phyloP scores from a whole-genome alignment of 805 yeast genomes.

The Wickerhamiella lipophila region DNA sequence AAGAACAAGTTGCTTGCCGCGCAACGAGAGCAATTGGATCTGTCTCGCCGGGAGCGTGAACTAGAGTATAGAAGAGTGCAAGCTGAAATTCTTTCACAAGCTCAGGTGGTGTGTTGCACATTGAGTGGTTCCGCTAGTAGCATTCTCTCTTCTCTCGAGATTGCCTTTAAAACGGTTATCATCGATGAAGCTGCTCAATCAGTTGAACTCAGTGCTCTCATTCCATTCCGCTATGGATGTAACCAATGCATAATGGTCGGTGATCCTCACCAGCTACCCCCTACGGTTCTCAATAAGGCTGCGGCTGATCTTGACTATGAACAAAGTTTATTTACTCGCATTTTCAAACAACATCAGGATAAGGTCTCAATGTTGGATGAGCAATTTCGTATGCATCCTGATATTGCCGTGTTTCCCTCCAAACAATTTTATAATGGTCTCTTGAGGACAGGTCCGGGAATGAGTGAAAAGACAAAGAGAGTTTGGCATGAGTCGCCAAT shows the following conservation, averaged over 20 bases:
- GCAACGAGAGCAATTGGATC: constrained; percentile 59
- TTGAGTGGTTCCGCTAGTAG: constrained; percentile 92
- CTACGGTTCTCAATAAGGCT: constrained; percentile 81
- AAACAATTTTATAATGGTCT: constrained; percentile 61
- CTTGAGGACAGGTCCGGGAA: constrained; percentile 66
- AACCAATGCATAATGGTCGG: constrained; percentile 92
- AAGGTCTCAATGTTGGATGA: constrained; percentile 67
- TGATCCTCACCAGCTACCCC: constrained; percentile 96
- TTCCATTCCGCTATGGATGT: constrained; percentile 87
- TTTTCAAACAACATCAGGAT: constrained; percentile 54
- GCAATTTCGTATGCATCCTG: constrained; percentile 97
- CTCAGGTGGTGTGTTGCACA: constrained; percentile 83
- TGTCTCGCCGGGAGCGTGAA: constrained; percentile 62
- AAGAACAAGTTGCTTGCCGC: constrained; percentile 65
- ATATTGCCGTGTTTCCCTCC: constrained; percentile 78
- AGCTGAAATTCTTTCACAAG: constrained; percentile 52
- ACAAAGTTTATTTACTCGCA: constrained; percentile 85
- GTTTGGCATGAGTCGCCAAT: constrained; percentile 57
- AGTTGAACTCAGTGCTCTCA: constrained; percentile 81
- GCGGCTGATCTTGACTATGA: constrained; percentile 75
- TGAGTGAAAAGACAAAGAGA: constrained; percentile 45
- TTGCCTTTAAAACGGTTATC: constrained; percentile 77
- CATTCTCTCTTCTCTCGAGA: constrained; percentile 56
- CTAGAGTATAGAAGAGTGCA: constrained; percentile 65
- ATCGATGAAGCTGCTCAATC: constrained; percentile 97